Base-by-base conservation (phyloP, 805 yeast species). In the Peterozyma toletana region DNA sequence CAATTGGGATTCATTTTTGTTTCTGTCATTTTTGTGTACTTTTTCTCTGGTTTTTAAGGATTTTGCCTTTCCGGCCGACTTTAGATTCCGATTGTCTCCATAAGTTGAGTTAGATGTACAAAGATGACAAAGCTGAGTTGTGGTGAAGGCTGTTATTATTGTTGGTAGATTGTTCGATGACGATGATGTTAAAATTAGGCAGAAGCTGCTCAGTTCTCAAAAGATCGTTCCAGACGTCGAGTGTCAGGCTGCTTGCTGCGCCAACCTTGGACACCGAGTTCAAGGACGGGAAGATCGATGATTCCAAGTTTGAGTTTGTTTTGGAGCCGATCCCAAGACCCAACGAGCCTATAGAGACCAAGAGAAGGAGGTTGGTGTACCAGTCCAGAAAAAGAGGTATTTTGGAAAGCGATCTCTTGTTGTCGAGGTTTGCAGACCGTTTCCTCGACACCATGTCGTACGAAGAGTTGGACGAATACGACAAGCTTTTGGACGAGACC, bases 371-470 rank as follows among this genome's bases (percentile, higher is more conserved):
- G 49, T 67, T 93, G 54, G 67, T 86, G 1, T 93, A 93, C 63
- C 99, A 93, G 62, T 80, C 91, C 30, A 75, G 99, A 51, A 93
- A 93, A 63, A 77, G 99, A 59, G 99, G 99, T 33, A 93, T 93
- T 45, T 72, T 93, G 46, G 99, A 93, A 59, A 83, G 96, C 5
- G 99, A 93, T 59, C 67, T 93, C 53, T 67, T 93, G 37, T 71
- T 93, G 46, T 80, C 93, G 15, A 74, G 89, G 47, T 93, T 90
- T 63, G 96, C 98, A 27, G 80, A 88, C 56, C 76, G 75, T 56
- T 77, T 86, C 57, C 67, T 93, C 50, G 63, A 71, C 34, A 57
- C 58, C 0, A 74, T 93, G 70, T 68, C 73, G 11, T 62, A 67
- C 48, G 82, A 71, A 43, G 84, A 88, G 63, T 68, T 93, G 43